Evolutionary conservation across 2,329 filamentous ascomycete genomes (phyloP).

Genomic region (Daldinia sp.): DNA sequence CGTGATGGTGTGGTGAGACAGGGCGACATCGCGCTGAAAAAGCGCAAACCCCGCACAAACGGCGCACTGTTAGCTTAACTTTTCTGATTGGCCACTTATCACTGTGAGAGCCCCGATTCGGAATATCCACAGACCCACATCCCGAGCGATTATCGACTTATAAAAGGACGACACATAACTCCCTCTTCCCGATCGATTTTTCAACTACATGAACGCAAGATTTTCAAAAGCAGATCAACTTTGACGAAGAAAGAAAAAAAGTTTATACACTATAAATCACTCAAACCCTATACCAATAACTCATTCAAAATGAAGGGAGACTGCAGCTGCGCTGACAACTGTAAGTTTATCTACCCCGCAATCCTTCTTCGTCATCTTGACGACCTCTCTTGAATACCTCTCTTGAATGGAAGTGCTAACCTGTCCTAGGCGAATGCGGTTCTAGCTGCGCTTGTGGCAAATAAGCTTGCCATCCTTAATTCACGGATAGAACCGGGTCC

Average conservation of each 20-base stretch:
- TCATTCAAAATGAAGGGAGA: slow-evolving; percentile 41
- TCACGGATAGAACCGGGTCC: slow-evolving; percentile 1
- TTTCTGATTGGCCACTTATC: slow-evolving; percentile 28
- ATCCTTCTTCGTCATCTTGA: not conserved
- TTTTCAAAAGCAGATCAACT: slow-evolving; percentile 7
- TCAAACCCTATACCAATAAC: slow-evolving; percentile 1
- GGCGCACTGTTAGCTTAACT: slow-evolving; percentile 22
- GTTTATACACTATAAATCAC: slow-evolving; percentile 8
- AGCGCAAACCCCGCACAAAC: slow-evolving; percentile 42
- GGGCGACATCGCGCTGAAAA: slow-evolving; percentile 43
- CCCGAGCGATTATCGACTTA: slow-evolving; percentile 22
- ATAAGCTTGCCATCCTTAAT: slow-evolving; percentile 25
- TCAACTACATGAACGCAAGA: slow-evolving; percentile 8
- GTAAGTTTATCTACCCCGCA: slow-evolving; percentile 31
- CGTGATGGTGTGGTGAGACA: slow-evolving; percentile 40
- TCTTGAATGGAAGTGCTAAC: not conserved
- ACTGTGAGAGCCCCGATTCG: slow-evolving; percentile 26
- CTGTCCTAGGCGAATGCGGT: slow-evolving; percentile 33
- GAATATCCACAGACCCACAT: slow-evolving; percentile 30
- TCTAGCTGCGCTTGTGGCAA: slow-evolving; percentile 39
- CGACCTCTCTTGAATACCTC: not conserved
- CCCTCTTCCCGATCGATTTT: slow-evolving; percentile 17
- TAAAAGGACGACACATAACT: slow-evolving; percentile 24
- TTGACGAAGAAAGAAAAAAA: not conserved
- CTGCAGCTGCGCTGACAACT: slow-evolving; percentile 41